Base-by-base conservation (phyloP, 1,139 yeast genomes). In the Debaryomyces sp. region DNA sequence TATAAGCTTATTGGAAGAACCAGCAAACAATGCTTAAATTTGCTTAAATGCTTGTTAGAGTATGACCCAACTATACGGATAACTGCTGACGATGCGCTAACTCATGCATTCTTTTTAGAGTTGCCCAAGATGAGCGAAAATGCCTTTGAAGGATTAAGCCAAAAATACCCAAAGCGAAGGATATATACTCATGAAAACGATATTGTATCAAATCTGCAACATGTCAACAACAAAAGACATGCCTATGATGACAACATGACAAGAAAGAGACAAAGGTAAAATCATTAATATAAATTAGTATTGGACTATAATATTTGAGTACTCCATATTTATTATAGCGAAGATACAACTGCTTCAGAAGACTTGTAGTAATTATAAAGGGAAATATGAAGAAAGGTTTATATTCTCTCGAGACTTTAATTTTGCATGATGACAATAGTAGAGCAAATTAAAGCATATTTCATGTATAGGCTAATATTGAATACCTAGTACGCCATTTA, bases 41-140 rank as follows among this genome's bases (percentile, higher is more conserved):
- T 95, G 23, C 69, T 95, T 30, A 70, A 81, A 33, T 79, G 80
- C 34, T 66, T 95, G 40, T 67, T 95, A 38, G 86, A 80, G 49
- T 92, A 91, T 62, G 96, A 95, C 62, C 99, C 99, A 0, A 77
- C 84, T n/a, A 71, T 73, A 22, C 75, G 99, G 50, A 68, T 88
- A 29, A 65, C 71, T 1, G 94, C 96, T 1, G 73, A 77, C 37
- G 81, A 80, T 46, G 87, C 96, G 0, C 63, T 89, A 49, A 67
- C 78, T 9, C 96, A 94, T 66, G 82, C 82, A 6, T 94, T 86
- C 71, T 94, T 95, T 63, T 60, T 77, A 37, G 87, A 82, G 51
- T 73, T 75, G 9, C 92, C 95, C 1, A 78, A 80, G 49, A 91
- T 89, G 0, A 72, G 78, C 22, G 84, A 80, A 35, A 88, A 89